A percentile compares a stretch with the other conserved stretches of the same genome.
Evolutionary conservation across 495 filamentous ascomycete species (phyloP).

Genomic region (Xylaria telfairii): DNA sequence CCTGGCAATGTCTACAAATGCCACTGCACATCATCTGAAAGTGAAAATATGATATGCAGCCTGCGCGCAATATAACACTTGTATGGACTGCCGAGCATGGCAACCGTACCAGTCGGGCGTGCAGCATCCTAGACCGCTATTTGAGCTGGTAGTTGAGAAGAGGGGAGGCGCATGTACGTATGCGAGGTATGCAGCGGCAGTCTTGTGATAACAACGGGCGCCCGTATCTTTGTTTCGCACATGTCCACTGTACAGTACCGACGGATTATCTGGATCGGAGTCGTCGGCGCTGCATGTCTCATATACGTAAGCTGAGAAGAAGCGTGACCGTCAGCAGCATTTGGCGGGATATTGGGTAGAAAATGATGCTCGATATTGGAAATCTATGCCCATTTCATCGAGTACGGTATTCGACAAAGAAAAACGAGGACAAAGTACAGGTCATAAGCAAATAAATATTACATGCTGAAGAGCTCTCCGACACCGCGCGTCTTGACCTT

Average conservation of each 20-base stretch:
- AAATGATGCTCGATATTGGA: slow-evolving; percentile 14
- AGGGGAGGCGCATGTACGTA: neutral
- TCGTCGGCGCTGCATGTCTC: neutral
- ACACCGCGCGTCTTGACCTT: slow-evolving; percentile 20
- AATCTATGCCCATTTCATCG: slow-evolving; percentile 40
- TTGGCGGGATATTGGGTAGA: neutral
- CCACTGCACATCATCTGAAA: neutral
- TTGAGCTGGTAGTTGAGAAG: slow-evolving; percentile 1
- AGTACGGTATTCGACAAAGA: slow-evolving; percentile 41
- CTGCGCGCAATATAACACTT: slow-evolving; percentile 29
- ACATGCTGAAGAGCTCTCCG: slow-evolving; percentile 53
- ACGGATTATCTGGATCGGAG: neutral
- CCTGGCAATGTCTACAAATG: neutral
- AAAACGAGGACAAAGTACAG: slow-evolving; percentile 42
- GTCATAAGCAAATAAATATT: slow-evolving; percentile 52
- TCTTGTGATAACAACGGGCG: neutral
- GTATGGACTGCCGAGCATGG: slow-evolving; percentile 15
- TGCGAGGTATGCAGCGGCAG: slow-evolving; percentile 13
- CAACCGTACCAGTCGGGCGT: slow-evolving; percentile 1
- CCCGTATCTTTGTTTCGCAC: slow-evolving; percentile 13
- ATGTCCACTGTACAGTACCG: neutral
- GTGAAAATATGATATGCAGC: neutral
- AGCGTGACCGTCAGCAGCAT: neutral
- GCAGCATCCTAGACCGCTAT: slow-evolving; percentile 23
- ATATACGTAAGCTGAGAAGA: neutral